A percentile compares a stretch with the other conserved stretches of the same genome.
Evolutionary conservation across 1,284 basidiomycete species (phyloP).

Genomic region (Cystobasidiaceae sp.): DNA sequence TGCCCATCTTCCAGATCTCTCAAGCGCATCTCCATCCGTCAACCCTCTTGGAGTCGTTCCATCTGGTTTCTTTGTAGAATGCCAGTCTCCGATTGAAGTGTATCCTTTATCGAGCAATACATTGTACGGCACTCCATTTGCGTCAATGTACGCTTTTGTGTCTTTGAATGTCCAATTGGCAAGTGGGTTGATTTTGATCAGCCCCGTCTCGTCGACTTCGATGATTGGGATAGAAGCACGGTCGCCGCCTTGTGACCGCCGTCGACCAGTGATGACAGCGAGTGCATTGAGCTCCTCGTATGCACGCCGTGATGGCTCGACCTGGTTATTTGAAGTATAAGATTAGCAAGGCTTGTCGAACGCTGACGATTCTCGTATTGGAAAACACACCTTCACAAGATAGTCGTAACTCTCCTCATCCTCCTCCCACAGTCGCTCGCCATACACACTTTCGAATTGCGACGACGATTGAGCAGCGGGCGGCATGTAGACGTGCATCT

Average conservation of each 20-base stretch:
- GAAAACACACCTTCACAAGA: conserved; percentile 68
- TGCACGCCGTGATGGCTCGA: conserved; percentile 85
- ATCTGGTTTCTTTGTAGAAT: conserved; percentile 68
- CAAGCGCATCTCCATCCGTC: conserved; percentile 57
- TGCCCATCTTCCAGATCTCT: conserved; percentile 87
- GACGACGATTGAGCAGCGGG: conserved; percentile 61
- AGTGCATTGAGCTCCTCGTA: conserved; percentile 76
- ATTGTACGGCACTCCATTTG: conserved; percentile 83
- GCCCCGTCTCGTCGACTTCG: conserved; percentile 84
- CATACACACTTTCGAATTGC: conserved; percentile 78
- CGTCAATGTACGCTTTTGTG: conserved; percentile 79
- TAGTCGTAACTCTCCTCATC: conserved; percentile 89
- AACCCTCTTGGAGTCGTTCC: conserved; percentile 56
- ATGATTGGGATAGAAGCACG: conserved; percentile 75
- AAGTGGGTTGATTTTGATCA: conserved; percentile 92
- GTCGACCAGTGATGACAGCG: conserved; percentile 88
- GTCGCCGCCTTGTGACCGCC: conserved; percentile 85
- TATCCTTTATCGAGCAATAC: conserved; percentile 84
- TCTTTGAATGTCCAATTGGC: conserved; percentile 82
- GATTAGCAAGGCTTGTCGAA: neutral
- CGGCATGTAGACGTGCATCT: conserved; percentile 75
- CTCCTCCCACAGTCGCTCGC: conserved; percentile 77
- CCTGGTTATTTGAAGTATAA: conserved; percentile 52
- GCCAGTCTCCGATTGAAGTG: conserved; percentile 93
- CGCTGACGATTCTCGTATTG: neutral